phyloP scores from a whole-genome alignment of 1,284 basidiomycete species.

The Ceratobasidium sp. region DNA sequence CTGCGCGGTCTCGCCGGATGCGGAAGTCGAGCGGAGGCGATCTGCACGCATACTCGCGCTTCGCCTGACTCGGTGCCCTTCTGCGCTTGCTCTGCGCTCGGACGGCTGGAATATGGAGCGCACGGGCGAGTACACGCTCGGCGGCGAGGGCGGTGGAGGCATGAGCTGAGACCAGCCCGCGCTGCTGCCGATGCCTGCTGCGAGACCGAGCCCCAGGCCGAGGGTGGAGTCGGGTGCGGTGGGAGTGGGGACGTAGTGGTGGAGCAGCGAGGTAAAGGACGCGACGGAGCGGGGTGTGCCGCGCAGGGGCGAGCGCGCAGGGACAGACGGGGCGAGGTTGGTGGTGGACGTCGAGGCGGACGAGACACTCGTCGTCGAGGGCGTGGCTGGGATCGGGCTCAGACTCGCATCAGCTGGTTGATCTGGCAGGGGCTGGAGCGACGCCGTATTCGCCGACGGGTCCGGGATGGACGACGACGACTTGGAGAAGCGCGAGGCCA shows the following conservation, averaged over 20 bases:
- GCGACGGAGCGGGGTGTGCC: slow-evolving; percentile 38
- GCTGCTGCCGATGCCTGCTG: not conserved
- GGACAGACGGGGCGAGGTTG: slow-evolving; percentile 20
- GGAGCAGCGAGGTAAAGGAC: slow-evolving; percentile 22
- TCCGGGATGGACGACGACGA: not conserved
- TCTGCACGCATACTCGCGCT: slow-evolving; percentile 31
- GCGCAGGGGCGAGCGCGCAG: slow-evolving; percentile 27
- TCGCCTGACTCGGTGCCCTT: slow-evolving; percentile 18
- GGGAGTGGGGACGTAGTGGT: slow-evolving; percentile 7
- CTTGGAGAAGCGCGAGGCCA: not conserved
- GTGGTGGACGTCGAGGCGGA: slow-evolving; percentile 1
- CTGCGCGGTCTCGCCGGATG: not conserved
- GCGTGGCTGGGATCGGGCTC: not conserved
- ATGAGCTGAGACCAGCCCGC: slow-evolving; percentile 17
- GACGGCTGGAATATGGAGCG: not conserved
- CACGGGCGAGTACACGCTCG: slow-evolving; percentile 30
- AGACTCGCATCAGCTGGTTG: not conserved
- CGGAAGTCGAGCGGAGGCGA: not conserved
- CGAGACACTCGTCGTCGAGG: slow-evolving; percentile 7
- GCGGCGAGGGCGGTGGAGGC: not conserved
- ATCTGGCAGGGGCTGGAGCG: not conserved
- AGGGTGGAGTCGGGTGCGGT: not conserved
- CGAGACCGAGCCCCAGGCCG: not conserved
- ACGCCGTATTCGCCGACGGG: too few relatives aligned
- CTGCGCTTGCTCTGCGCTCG: slow-evolving; percentile 11